Conservation (phyloP, 495 filamentous ascomycete species). For the Aeminium ludgeri region DNA sequence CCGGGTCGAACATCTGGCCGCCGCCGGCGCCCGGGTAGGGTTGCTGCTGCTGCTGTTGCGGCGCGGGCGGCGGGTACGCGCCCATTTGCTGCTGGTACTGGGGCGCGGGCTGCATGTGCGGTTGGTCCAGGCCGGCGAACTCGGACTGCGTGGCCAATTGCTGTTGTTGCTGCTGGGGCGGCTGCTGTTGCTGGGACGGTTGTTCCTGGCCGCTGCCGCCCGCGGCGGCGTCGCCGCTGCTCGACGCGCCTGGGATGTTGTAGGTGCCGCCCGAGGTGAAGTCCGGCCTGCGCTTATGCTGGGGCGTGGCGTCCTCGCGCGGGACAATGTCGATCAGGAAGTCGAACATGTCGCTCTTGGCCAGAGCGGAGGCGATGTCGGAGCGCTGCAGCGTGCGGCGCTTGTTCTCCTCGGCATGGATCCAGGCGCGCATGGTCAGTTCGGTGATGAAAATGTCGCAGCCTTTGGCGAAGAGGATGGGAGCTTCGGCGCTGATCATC, state of each 20-base stretch:
- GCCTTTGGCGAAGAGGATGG: conserved; percentile 94
- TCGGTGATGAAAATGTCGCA: conserved; percentile 99
- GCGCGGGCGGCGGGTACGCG: conserved; percentile 68
- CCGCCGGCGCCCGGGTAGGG: too few species aligned
- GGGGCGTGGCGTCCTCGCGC: conserved; percentile 74
- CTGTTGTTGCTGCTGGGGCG: too few species aligned
- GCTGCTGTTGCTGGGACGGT: too few species aligned
- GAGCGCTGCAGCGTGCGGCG: conserved; percentile 84
- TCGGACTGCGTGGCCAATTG: conserved; percentile 40
- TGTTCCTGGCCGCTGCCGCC: conserved; percentile 32
- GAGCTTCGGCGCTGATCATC: conserved; percentile 97
- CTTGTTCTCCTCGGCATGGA: conserved; percentile 98
- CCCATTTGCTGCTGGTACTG: conserved; percentile 62
- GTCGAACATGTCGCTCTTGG: conserved; percentile 99
- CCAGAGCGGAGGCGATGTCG: conserved; percentile 86
- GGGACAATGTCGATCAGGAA: conserved; percentile 98
- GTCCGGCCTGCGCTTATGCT: conserved; percentile 58
- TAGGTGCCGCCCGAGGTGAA: conserved; percentile 30
- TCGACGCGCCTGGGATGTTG: conserved; percentile 11
- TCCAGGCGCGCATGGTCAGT: conserved; percentile 99
- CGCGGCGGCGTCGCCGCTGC: conserved; percentile 11
- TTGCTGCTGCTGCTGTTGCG: conserved; percentile 34
- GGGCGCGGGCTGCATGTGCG: conserved; percentile 11
- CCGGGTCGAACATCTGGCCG: conserved; percentile 54
- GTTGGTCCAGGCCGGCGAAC: conserved; percentile 21